Conservation (phyloP, 768 basidiomycete species). For the Kwoniella sp. region DNA sequence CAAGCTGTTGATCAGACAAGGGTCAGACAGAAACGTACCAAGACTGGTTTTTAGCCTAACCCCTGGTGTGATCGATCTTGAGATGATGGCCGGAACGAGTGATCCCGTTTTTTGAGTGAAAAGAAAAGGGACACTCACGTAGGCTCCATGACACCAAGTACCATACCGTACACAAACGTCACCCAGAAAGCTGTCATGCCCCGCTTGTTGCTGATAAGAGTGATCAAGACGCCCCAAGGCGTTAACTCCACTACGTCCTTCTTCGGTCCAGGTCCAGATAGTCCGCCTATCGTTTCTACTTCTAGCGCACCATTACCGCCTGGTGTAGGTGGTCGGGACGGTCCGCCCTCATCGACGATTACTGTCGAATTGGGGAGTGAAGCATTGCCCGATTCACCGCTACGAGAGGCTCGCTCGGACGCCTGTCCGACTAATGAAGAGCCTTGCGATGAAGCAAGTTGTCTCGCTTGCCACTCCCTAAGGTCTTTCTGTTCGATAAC, state of each 20-base stretch:
- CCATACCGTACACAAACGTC: constrained; percentile 33
- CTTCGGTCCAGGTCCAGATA: background rate
- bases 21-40: background rate
- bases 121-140: constrained; percentile 29
- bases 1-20: constrained; percentile 23
- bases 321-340: too few relatives aligned
- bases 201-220: constrained; percentile 25
- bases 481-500: constrained; percentile 46
- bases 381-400: too few relatives aligned
- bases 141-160: constrained; percentile 38
- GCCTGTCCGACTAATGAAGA: background rate
- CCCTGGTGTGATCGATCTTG: too few relatives aligned
- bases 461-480: constrained; percentile 10
- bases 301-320: too few relatives aligned
- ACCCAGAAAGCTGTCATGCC: constrained; percentile 34
- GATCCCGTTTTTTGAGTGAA: background rate
- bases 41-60: too few relatives aligned
- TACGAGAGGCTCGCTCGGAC: background rate
- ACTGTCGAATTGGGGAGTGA: too few relatives aligned
- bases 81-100: too few relatives aligned
- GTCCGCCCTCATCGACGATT: too few relatives aligned
- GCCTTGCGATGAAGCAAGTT: background rate
- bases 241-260: constrained; percentile 18
- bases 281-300: background rate
- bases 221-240: constrained; percentile 25